Percentiles rank a stretch among this genome's conserved stretches.
Evolutionary conservation across 331 rosid species (phyloP).

Genomic region (Rhamnella rubrinervis): DNA sequence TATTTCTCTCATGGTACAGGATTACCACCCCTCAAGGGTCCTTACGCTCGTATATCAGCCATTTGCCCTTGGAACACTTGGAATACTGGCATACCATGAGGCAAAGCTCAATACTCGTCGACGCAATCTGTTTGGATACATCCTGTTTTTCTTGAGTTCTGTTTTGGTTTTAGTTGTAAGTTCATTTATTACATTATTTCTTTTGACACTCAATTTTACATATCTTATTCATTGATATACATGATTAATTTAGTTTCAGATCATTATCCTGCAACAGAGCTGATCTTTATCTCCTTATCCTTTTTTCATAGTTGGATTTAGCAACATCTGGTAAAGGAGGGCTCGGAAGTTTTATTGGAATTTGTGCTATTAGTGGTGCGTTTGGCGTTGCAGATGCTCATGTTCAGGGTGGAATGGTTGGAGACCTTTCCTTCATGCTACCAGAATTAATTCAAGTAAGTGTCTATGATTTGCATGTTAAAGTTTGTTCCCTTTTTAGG

Average conservation of each 20-base stretch:
- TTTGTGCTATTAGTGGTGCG: conserved; percentile 61
- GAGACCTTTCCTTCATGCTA: conserved; percentile 82
- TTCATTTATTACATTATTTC: neutral
- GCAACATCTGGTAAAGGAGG: conserved; percentile 93
- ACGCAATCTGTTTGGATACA: conserved; percentile 65
- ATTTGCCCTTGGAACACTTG: conserved; percentile 61
- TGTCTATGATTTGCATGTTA: conserved; percentile 1
- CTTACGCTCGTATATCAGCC: conserved; percentile 89
- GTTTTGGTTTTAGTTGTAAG: conserved; percentile 61
- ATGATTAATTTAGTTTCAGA: neutral
- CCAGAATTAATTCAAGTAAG: conserved; percentile 75
- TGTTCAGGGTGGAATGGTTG: conserved; percentile 90
- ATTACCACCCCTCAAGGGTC: conserved; percentile 74
- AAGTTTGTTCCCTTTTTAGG: neutral
- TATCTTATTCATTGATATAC: conserved; percentile 6
- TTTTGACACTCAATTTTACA: neutral
- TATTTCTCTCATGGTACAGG: conserved; percentile 36
- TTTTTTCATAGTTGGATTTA: conserved; percentile 67
- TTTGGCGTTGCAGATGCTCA: conserved; percentile 92
- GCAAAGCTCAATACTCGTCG: conserved; percentile 59
- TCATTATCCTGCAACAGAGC: conserved; percentile 2
- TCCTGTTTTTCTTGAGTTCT: conserved; percentile 56
- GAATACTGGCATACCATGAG: conserved; percentile 34
- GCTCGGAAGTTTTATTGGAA: conserved; percentile 67
- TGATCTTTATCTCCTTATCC: conserved; percentile 9